Base-by-base conservation (phyloP, 164 flowering plant species). In the Magnolia officinalis region DNA sequence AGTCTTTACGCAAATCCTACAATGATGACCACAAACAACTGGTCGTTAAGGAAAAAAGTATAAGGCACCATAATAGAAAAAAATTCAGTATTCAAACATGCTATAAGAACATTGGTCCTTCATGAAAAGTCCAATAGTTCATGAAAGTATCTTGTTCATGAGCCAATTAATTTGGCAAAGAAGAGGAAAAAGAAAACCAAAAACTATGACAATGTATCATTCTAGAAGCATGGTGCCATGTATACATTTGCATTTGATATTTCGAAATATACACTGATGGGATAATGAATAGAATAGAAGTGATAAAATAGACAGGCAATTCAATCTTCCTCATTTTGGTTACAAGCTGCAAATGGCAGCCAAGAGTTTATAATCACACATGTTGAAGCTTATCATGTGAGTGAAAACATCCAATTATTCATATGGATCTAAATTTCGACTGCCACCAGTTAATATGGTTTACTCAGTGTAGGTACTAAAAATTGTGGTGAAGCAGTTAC, bases 1-100 rank as follows among this genome's bases (percentile, higher is more conserved):
- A 96, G 82, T 92, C 93, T 73, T 90, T 96, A 3, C 99, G 92
- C 71, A 96, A 81, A 61, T 85, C 98, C 99, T 96, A 87, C 52
- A 77, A 72, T 18, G 76, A 67, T 23, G 73, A 66, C 58, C 78
- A 68, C 23, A 64, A 65, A 52, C 45, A 37, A 9, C 13, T 49
- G 72, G n/a, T 16, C 8, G 20, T 29, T 68, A 5, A 68, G 71
- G 21, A 7, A 37, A 31, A 68, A 68, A 65, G 68, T 7, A 21
- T 24, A 24, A 65, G 13, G 8, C 26, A 65, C 13, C 26, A 65
- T 21, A 8, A 59, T 14, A 59, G 63, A 59, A 11, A 13, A 14
- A 59, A 19, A 65, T 65, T 65, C 21, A 65, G 68, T 11, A 23
- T 65, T 21, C 4, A 23, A 4, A 23, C 1, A 2, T 16, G 24